Base-by-base conservation (phyloP, 805 yeast genomes). In the Spathaspora sp. region DNA sequence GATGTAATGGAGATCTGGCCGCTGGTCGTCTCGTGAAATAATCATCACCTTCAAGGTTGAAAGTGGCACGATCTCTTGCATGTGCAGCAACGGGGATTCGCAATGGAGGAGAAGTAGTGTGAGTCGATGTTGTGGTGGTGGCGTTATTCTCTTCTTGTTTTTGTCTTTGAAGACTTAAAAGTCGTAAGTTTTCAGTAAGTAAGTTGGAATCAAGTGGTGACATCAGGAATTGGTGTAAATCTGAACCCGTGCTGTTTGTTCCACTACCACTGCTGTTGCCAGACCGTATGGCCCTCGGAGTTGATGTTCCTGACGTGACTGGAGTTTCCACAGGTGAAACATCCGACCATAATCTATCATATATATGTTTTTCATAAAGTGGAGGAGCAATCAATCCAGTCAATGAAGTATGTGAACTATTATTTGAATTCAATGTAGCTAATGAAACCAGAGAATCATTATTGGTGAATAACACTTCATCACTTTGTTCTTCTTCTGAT, bases 271-370 rank as follows among this genome's bases (percentile, higher is more conserved):
- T 31, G 28, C 23, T 44, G 28, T 11, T 14, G 2, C 28, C 44
- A 16, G 19, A 44, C 16, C 53, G 44, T 6, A 42, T 47, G 4
- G 38, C 28, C 55, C 69, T 55, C 26, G 78, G 76, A 1, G 79
- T 73, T 8, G 67, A 66, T 5, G 69, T 43, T 2, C 81, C 81
- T 0, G 82, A 77, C 19, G 57, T 56, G 12, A 63, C 53, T 4
- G 83, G 82, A 6, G 78, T 76, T 19, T 77, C 81, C 6, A 66
- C 55, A 5, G 82, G 83, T 5, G 82, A 71, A 8, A 83, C 74
- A 52, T 85, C 92, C 35, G 80, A 78, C 88, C 88, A 90, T 19
- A 91, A 67, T 51, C 87, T 73, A 67, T 91, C 97, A 66, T 86
- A 88, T 38, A 89, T 81, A 65, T 89, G 96, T 50, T 79, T 82